Evolutionary conservation across 306 rosid species (phyloP), one percentile per base, ranked within the genome.

Genomic region (Quillaja saponaria): DNA sequence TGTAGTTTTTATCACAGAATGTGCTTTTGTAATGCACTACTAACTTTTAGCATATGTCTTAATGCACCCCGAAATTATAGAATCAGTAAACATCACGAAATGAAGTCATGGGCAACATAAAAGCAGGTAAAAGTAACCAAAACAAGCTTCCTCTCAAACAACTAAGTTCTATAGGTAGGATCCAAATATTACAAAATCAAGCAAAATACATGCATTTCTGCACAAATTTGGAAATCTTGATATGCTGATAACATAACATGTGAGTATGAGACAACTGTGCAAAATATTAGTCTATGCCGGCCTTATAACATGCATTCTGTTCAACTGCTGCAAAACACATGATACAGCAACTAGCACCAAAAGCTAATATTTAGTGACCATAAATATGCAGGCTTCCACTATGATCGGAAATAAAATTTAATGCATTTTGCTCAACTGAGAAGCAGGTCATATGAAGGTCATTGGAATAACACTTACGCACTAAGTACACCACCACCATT

Each of bases 401-500:
- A 56, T 1, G 31, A 68, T 50, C 45, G 57, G 28, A 52, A 55
- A 40, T 46, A 16, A 48, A 57, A 52, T 52, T 54, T 15, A 64
- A 31, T 60, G 28, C 34, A 55, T 19, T 58, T 59, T 59, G 38
- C 2, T 7, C 10, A 39, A 39, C 10, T 2, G 2, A 39, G 10
- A 8, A 1, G 2, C 44, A 39, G 7, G 13, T 39, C 10, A 12
- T 39, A 39, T 39, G 13, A 8, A 39, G 31, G 31, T 25, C 38
- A 41, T 61, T 39, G 13, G 10, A 10, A 34, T 41, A 48, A 42
- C 18, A 85, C 88, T 87, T 78, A 82, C 88, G 94, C 94, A 60
- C 97, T 87, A 62, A 90, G 94, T 40, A 90, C 80, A 42, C 97
- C 94, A 65, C 96, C 94, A 71, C 94, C 94, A 86, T 81, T 90